These are phyloP conservation scores for Ceratobasidium sp. DNA, from an alignment of 1,284 basidiomycete genomes.

Conservation along the genomic window DNA sequence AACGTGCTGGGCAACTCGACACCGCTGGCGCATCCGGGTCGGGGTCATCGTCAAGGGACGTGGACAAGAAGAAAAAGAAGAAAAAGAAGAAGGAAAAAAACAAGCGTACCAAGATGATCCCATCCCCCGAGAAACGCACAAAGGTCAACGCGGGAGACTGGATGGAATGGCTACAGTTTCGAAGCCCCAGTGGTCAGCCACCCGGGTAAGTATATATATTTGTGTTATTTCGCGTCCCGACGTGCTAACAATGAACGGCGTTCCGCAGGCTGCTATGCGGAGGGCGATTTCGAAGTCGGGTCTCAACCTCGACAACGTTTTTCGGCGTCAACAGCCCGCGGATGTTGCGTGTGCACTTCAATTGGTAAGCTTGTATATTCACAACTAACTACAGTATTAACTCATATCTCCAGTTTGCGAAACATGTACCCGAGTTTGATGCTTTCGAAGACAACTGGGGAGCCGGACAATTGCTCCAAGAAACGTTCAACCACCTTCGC, in stretches of 20 bases:
- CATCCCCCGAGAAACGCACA: not conserved
- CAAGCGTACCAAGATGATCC: too few species aligned
- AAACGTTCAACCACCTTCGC: constrained; percentile 6
- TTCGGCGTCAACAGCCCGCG: not conserved
- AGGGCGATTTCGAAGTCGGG: not conserved
- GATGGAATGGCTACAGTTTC: not conserved
- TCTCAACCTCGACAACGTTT: not conserved
- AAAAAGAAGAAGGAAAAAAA: too few species aligned
- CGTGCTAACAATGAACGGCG: not conserved
- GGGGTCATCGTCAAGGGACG: too few species aligned
- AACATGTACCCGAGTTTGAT: not conserved
- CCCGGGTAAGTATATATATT: too few species aligned
- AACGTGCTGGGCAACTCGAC: too few species aligned
- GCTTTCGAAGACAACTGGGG: constrained; percentile 6
- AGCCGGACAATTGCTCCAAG: not conserved
- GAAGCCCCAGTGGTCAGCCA: too few species aligned
- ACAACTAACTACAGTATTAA: too few species aligned
- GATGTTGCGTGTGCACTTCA: not conserved
- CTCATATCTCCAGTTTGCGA: not conserved
- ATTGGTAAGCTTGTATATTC: not conserved
- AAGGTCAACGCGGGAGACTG: not conserved
- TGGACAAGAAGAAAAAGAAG: too few species aligned
- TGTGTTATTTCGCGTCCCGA: not conserved
- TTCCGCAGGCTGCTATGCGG: not conserved
- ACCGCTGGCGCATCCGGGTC: too few species aligned